Conservation (phyloP, 208 protist genomes). For the Trypanosoma cruzi region DNA sequence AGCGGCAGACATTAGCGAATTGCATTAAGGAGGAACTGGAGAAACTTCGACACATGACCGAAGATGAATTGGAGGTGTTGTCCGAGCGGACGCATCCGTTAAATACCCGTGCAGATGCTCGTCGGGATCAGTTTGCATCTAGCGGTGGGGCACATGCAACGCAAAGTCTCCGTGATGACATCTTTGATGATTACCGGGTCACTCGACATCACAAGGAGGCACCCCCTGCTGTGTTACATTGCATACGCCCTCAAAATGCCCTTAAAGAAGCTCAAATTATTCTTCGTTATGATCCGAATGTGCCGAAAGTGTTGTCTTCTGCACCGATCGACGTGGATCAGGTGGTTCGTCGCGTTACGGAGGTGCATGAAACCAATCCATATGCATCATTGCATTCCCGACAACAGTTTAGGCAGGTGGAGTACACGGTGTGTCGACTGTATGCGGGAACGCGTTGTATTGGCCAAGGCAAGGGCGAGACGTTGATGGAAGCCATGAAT, state of each 20-base stretch:
- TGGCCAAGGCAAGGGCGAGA: constrained; percentile 87
- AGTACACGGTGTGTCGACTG: constrained; percentile 83
- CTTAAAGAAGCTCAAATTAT: constrained; percentile 90
- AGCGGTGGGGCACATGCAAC: constrained; percentile 79
- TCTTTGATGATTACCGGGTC: constrained; percentile 51
- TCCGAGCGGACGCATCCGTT: constrained; percentile 58
- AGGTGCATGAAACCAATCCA: constrained; percentile 89
- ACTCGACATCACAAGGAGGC: constrained; percentile 49
- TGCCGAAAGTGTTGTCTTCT: constrained; percentile 41
- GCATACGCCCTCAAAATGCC: constrained; percentile 60
- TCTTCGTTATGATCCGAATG: constrained; percentile 74
- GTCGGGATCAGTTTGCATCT: constrained; percentile 74
- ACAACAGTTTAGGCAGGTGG: constrained; percentile 84
- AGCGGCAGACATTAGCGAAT: constrained; percentile 3
- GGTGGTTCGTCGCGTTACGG: constrained; percentile 67
- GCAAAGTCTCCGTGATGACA: constrained; percentile 66
- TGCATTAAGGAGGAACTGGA: constrained; percentile 34
- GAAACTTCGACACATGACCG: constrained; percentile 31
- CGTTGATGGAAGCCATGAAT: constrained; percentile 83
- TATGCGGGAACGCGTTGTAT: constrained; percentile 71
- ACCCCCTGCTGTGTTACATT: constrained; percentile 72
- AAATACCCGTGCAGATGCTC: constrained; percentile 58
- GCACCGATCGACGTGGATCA: constrained; percentile 86
- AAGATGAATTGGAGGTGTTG: constrained; percentile 62
- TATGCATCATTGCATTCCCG: constrained; percentile 64